Percentiles rank a stretch among this genome's conserved stretches.
Evolutionary conservation across 306 rosid species (phyloP).

Genomic region (Begonia masoniana): DNA sequence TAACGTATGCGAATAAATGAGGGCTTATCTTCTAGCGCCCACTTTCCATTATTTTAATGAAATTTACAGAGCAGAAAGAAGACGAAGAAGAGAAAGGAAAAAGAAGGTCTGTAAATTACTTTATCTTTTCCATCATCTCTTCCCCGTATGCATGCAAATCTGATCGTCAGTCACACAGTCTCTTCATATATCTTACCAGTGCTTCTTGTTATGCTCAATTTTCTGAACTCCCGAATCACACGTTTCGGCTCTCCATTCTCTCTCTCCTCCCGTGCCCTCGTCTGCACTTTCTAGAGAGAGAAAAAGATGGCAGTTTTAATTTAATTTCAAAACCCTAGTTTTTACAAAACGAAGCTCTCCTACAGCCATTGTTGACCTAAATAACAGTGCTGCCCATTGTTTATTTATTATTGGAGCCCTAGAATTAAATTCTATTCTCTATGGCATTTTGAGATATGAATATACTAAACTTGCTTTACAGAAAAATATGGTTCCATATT

Average conservation of each 20-base stretch:
- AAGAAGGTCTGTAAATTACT: neutral
- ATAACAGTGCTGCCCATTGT: too few species aligned
- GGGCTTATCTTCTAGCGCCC: slow-evolving; percentile 34
- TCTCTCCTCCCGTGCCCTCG: neutral
- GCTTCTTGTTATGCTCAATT: slow-evolving; percentile 47
- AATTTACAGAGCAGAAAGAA: neutral
- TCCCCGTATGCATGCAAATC: slow-evolving; percentile 27
- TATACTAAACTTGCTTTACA: neutral
- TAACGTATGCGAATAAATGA: slow-evolving; percentile 46
- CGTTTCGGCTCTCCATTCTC: slow-evolving; percentile 7
- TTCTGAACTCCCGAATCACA: slow-evolving; percentile 16
- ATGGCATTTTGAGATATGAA: neutral
- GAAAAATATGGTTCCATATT: neutral
- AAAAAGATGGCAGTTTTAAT: too few species aligned
- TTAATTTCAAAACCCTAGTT: too few species aligned
- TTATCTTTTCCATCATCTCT: slow-evolving; percentile 14
- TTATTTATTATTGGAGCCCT: too few species aligned
- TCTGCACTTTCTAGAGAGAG: neutral
- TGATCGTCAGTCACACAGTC: slow-evolving; percentile 9
- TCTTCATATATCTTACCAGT: slow-evolving; percentile 31
- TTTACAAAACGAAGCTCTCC: too few species aligned
- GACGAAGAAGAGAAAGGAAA: neutral
- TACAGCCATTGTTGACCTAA: too few species aligned
- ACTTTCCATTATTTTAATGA: slow-evolving; percentile 27
- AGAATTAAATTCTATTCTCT: neutral